Evolutionary conservation across 2,329 filamentous ascomycete genomes (phyloP), one percentile per base, ranked within the genome.

Genomic region (Hymenoscyphus fraxineus): DNA sequence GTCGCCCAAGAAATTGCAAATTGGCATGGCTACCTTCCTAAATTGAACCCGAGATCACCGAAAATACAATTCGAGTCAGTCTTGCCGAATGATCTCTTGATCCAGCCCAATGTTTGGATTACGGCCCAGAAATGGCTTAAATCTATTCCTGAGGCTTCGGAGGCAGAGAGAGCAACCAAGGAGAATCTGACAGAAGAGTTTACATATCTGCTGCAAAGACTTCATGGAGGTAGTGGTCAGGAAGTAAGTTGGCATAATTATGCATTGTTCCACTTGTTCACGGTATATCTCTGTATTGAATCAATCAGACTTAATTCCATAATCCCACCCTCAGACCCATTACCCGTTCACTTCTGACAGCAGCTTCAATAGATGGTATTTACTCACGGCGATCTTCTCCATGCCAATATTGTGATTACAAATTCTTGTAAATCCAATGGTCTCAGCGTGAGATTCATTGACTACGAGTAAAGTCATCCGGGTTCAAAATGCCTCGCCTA

Each of bases 281-380:
- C 15, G 6, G 5, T n/a, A 47, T 47, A 9, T n/a, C 10, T n/a
- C 6, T 7, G 13, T 6, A 2, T 47, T 6, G 7, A 44, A n/a
- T n/a, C n/a, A n/a, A n/a, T n/a, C n/a, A 19, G 5, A 41, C 40
- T 41, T 5, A 15, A 41, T 1, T 41, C 10, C 13, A 4, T 13
- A 12, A 13, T 41, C 16, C 16, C 12, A 5, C 40, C 12, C 40
- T 41, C 12, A 12, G 9, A 1, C 4, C 9, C 13, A 15, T 41
- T 41, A 15, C 5, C 16, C 16, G 16, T n/a, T 16, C 4, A 9
- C 19, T 12, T 19, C 16, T 47, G 10, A 47, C 41, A n/a, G n/a
- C n/a, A n/a, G n/a, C n/a, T n/a, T n/a, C n/a, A n/a, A 47, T 47
- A 47, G 41, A 47, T 47, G 41, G 41, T 47, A 16, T 47, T 47